These are phyloP conservation scores for Dendrocalamus latiflorus DNA, from an alignment of 202 grass and related monocot species.

Conservation along the genomic window DNA sequence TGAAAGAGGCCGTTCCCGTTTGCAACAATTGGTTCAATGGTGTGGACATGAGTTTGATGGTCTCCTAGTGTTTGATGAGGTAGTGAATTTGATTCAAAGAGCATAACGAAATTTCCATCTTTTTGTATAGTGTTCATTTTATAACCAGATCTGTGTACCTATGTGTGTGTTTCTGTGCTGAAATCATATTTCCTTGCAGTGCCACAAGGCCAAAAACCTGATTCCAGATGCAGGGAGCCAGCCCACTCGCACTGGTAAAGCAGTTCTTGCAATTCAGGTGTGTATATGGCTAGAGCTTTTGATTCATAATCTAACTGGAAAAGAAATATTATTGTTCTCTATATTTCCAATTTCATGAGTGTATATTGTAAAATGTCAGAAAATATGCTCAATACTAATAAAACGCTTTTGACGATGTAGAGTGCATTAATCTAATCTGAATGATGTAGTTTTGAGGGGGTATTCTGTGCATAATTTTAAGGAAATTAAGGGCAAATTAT, in stretches of 20 bases:
- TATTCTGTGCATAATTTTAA: background rate
- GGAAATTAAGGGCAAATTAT: background rate
- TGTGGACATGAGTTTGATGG: conserved; percentile 86
- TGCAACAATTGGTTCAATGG: conserved; percentile 97
- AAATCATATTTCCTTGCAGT: conserved; percentile 53
- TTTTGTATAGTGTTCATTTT: conserved; percentile 5
- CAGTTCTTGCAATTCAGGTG: conserved; percentile 96
- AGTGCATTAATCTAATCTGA: background rate
- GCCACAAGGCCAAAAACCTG: conserved; percentile 99
- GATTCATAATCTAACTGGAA: background rate
- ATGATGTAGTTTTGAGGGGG: background rate
- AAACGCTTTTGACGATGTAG: background rate
- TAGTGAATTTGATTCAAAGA: conserved; percentile 37
- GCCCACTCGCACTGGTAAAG: conserved; percentile 87
- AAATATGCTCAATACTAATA: background rate
- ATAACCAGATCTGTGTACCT: conserved; percentile 19
- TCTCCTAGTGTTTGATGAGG: conserved; percentile 93
- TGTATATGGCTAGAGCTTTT: conserved; percentile 15
- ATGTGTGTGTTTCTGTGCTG: conserved; percentile 15
- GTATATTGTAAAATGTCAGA: background rate
- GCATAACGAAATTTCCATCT: background rate
- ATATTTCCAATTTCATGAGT: conserved; percentile 1
- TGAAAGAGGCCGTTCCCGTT: conserved; percentile 91
- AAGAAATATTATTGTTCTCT: background rate
- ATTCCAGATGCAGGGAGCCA: conserved; percentile 90